phyloP scores from a whole-genome alignment of 371 early-diverging fungal genomes.

The Lichtheimia ornata region DNA sequence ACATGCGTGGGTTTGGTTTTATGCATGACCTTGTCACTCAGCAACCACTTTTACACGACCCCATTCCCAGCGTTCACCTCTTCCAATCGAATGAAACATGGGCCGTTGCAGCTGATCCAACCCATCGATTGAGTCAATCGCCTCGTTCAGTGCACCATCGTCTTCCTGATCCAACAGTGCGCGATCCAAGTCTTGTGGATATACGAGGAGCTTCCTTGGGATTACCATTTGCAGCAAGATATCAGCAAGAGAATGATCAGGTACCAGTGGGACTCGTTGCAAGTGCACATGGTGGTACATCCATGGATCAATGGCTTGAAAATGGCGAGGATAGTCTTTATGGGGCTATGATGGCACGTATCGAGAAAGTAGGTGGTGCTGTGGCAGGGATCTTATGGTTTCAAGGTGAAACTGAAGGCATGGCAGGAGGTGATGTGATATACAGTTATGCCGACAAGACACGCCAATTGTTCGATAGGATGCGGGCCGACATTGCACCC shows the following conservation, averaged over 20 bases:
- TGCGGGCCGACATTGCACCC: slow-evolving; percentile 15
- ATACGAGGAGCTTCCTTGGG: slow-evolving; percentile 38
- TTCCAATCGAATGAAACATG: slow-evolving; percentile 40
- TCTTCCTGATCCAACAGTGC: slow-evolving; percentile 41
- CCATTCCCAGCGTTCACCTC: slow-evolving; percentile 16
- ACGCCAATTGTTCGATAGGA: slow-evolving; percentile 10
- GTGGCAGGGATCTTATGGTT: slow-evolving; percentile 47
- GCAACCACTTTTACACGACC: not conserved
- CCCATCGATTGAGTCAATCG: slow-evolving; percentile 28
- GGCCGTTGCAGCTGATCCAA: slow-evolving; percentile 30
- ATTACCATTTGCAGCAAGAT: slow-evolving; percentile 26
- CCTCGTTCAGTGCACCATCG: slow-evolving; percentile 33
- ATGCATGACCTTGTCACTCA: slow-evolving; percentile 6
- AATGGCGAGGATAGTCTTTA: slow-evolving; percentile 26
- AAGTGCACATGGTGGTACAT: slow-evolving; percentile 43
- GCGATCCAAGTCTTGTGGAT: slow-evolving; percentile 19
- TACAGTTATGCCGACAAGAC: slow-evolving; percentile 17
- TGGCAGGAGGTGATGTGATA: not conserved
- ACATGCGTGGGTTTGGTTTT: slow-evolving; percentile 49
- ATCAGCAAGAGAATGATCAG: slow-evolving; percentile 13
- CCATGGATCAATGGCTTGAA: slow-evolving; percentile 30
- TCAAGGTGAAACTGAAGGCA: slow-evolving; percentile 48
- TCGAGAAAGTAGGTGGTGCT: slow-evolving; percentile 15
- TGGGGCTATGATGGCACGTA: slow-evolving; percentile 38
- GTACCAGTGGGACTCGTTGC: slow-evolving; percentile 44